phyloP scores from a whole-genome alignment of 805 yeast species.

The Gaillardinia entomophila region DNA sequence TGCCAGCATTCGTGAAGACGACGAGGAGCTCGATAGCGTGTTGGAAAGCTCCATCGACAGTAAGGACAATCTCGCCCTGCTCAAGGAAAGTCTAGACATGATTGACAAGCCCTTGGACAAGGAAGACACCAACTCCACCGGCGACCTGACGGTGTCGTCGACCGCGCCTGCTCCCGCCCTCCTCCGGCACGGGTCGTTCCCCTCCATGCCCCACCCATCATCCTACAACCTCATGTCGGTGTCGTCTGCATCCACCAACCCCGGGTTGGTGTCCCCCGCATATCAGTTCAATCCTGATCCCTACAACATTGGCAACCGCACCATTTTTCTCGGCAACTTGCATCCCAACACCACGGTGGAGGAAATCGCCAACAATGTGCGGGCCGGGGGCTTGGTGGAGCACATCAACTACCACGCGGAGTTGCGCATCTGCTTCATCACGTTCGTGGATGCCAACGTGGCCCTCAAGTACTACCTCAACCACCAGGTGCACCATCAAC shows the following conservation, averaged over 20 bases:
- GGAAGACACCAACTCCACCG: neutral
- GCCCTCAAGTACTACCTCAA: slow-evolving; percentile 64
- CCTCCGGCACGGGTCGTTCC: neutral
- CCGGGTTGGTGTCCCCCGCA: slow-evolving; percentile 1
- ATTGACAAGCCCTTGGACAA: neutral
- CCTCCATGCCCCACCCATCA: neutral
- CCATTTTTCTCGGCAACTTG: slow-evolving; percentile 63
- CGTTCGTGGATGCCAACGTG: slow-evolving; percentile 58
- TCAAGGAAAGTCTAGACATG: too few relatives aligned
- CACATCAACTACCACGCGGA: slow-evolving; percentile 45
- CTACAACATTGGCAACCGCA: slow-evolving; percentile 47
- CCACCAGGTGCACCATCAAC: slow-evolving; percentile 49
- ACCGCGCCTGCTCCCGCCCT: neutral
- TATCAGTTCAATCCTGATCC: slow-evolving; percentile 19
- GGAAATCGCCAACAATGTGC: slow-evolving; percentile 68
- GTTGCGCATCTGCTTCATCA: slow-evolving; percentile 60
- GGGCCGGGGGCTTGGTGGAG: slow-evolving; percentile 73
- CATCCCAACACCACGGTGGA: slow-evolving; percentile 61
- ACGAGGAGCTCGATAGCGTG: slow-evolving; percentile 54
- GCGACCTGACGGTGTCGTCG: neutral
- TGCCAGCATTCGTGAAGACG: neutral
- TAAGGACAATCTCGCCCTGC: too few relatives aligned
- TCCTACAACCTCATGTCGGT: neutral
- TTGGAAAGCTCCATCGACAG: slow-evolving; percentile 51
- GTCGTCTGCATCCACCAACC: neutral